Base-by-base conservation (phyloP, 2,329 filamentous ascomycete genomes). In the Thelonectria rubi region DNA sequence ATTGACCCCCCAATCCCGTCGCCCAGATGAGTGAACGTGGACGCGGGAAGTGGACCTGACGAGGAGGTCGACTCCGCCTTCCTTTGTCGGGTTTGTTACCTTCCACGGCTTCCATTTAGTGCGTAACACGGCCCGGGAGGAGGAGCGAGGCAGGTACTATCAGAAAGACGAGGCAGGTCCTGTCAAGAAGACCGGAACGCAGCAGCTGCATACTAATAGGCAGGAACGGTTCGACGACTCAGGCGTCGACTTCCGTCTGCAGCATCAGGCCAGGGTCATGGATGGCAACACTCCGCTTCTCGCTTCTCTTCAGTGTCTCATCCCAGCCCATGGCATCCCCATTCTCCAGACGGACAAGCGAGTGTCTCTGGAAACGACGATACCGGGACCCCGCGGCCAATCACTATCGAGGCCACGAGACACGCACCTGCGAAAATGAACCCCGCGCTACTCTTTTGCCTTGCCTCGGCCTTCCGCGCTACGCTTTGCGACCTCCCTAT, bases 21-120 rank as follows among this genome's bases (percentile, higher is more conserved):
- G 32, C 55, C 17, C 46, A 12, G 56, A 43, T 50, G 62, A 34
- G 32, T 47, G 51, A 64, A 64, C 62, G 62, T 64, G 62, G 51
- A 47, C 48, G 59, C 62, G 62, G 62, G 55, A 62, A 52, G 62
- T 64, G 62, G 62, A 52, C 46, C 21, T 7, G 26, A 17, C 42
- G 49, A 42, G 24, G 24, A 37, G 45, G 34, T 21, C 45, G 26
- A 52, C 30, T 37, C 21, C 46, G 47, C 47, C 37, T 42, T 46
- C 42, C 42, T 21, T 24, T 46, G 17, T 46, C 8, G 2, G 37
- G 37, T 40, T 40, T 30, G 26, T 8, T 30, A 6, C n/a, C 26
- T 30, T 30, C 26, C 26, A 30, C 26, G 26, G 7, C 26, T 30
- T 30, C 7, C 10, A 30, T 30, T 30, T 8, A 30, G 26, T 30